These are phyloP conservation scores for Globisporangium middletonii DNA, from an alignment of 352 stramenopile species.

Conservation along the genomic window DNA sequence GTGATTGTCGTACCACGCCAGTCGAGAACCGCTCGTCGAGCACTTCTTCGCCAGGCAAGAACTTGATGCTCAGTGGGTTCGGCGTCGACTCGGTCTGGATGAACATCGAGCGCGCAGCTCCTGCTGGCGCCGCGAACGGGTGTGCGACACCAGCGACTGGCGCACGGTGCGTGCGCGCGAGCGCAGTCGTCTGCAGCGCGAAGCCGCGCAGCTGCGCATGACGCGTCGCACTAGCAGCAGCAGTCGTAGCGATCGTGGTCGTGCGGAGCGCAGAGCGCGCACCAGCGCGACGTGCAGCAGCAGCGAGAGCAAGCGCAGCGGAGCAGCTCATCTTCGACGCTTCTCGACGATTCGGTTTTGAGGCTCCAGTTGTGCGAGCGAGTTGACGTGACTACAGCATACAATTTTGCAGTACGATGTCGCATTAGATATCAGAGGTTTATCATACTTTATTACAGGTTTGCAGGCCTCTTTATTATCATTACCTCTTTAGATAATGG, in stretches of 20 bases:
- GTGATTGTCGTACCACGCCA: conserved; percentile 53
- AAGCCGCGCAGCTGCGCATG: not conserved
- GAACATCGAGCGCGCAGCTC: conserved; percentile 90
- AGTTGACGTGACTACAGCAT: too few species aligned
- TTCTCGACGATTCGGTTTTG: not conserved
- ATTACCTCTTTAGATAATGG: too few species aligned
- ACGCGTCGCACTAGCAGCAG: not conserved
- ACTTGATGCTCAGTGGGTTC: conserved; percentile 98
- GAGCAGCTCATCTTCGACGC: not conserved
- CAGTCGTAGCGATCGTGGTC: not conserved
- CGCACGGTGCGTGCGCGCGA: not conserved
- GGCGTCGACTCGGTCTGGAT: conserved; percentile 98
- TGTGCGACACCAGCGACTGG: not conserved
- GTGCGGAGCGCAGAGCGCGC: too few species aligned
- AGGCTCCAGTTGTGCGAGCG: too few species aligned
- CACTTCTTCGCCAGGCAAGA: conserved; percentile 89
- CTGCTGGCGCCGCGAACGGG: conserved; percentile 12
- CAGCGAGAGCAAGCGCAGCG: not conserved
- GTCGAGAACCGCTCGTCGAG: conserved; percentile 88
- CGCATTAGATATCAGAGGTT: too few species aligned
- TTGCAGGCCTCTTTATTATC: too few species aligned
- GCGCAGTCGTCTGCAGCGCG: conserved; percentile 2
- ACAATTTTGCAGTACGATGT: too few species aligned
- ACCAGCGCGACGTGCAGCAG: too few species aligned
- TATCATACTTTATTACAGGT: too few species aligned